Percentiles rank a stretch among this genome's conserved stretches.
Conservation (phyloP, 768 basidiomycete species). For the Mycena floridula region DNA sequence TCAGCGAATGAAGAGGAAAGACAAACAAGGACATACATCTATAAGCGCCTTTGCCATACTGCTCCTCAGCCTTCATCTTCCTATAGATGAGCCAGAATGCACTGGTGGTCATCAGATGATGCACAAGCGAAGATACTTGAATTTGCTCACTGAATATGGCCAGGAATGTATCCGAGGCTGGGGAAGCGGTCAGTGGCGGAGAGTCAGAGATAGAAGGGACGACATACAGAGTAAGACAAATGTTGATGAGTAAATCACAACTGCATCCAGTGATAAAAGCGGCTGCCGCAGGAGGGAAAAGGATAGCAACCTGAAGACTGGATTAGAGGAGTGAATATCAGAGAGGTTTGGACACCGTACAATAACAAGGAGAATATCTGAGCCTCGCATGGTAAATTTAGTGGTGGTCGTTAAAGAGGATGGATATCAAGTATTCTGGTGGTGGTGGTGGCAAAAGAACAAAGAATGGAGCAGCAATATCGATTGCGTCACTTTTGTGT, state of each 20-base stretch:
- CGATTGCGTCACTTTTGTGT: no score
- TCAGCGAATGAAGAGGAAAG: not conserved
- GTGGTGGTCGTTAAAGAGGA: not conserved
- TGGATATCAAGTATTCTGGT: no score
- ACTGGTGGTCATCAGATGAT: slow-evolving; percentile 49
- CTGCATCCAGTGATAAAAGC: slow-evolving; percentile 76
- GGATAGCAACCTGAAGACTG: slow-evolving; percentile 54
- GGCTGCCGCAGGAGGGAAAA: slow-evolving; percentile 80
- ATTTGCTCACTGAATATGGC: slow-evolving; percentile 80
- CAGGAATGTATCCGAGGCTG: slow-evolving; percentile 41
- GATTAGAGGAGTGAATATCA: not conserved
- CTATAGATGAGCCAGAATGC: slow-evolving; percentile 89
- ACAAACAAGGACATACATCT: slow-evolving; percentile 47
- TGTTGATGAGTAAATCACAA: slow-evolving; percentile 83
- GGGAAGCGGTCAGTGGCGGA: not conserved
- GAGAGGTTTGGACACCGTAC: not conserved
- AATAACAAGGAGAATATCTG: not conserved
- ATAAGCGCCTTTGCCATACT: slow-evolving; percentile 73
- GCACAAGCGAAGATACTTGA: no score
- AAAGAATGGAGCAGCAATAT: no score
- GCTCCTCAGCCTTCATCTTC: slow-evolving; percentile 84
- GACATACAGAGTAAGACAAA: slow-evolving; percentile 67
- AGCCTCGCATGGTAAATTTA: not conserved
- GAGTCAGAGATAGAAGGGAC: not conserved
- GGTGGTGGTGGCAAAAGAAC: no score